Evolutionary conservation across 1,139 yeast species (phyloP).

Genomic region (Debaryomyces psychrophilus): DNA sequence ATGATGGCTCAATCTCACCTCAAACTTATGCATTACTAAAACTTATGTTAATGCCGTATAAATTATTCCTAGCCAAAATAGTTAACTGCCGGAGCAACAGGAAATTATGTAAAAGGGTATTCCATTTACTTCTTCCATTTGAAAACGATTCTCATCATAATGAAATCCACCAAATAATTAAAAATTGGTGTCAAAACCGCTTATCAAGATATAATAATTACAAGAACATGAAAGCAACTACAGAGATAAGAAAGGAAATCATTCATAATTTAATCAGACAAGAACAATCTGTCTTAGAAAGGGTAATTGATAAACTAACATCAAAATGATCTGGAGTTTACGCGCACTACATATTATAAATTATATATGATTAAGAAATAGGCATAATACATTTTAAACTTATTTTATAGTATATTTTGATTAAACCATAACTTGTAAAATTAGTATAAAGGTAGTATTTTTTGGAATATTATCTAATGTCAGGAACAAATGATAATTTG

Average conservation of each 20-base stretch:
- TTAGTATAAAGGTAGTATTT: neutral
- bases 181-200: conserved; percentile 24
- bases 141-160: conserved; percentile 11
- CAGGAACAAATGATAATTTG: conserved; percentile 20
- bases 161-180: conserved; percentile 20
- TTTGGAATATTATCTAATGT: conserved; percentile 16
- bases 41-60: conserved; percentile 29
- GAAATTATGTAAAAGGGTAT: conserved; percentile 20
- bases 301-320: conserved; percentile 9
- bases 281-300: conserved; percentile 22
- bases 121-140: conserved; percentile 16
- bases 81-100: neutral
- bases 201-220: conserved; percentile 5
- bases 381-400: neutral
- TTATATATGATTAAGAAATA: neutral
- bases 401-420: neutral
- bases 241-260: conserved; percentile 13
- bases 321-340: neutral
- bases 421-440: neutral
- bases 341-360: conserved; percentile 1
- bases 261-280: conserved; percentile 19
- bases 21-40: conserved; percentile 32
- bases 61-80: conserved; percentile 21
- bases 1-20: conserved; percentile 28
- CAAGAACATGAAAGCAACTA: neutral